Evolutionary conservation across 2,329 filamentous ascomycete genomes (phyloP).

Genomic region (Venturia oleaginea): DNA sequence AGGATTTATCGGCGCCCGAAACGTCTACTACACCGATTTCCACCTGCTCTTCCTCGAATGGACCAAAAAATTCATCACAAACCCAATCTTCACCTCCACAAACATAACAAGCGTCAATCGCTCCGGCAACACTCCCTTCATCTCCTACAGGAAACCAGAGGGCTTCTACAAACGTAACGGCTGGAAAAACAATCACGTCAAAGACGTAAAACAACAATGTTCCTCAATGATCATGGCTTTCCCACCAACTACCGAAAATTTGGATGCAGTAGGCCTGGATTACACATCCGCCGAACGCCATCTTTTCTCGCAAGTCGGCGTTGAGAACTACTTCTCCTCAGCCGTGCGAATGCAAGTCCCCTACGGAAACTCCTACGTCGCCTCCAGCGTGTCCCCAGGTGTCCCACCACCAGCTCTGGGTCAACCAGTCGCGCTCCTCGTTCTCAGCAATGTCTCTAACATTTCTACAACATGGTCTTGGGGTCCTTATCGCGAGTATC

Average conservation of each 20-base stretch:
- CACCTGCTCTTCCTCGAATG: slow-evolving; percentile 28
- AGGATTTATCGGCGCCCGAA: slow-evolving; percentile 27
- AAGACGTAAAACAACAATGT: slow-evolving; percentile 22
- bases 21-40: slow-evolving; percentile 30
- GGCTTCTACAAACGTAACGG: background rate
- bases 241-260: slow-evolving; percentile 25
- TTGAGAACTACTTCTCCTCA: slow-evolving; percentile 29
- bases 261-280: slow-evolving; percentile 26
- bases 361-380: slow-evolving; percentile 29
- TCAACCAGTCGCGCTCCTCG: slow-evolving; percentile 28
- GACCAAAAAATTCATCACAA: slow-evolving; percentile 23
- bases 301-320: slow-evolving; percentile 25
- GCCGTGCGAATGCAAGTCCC: slow-evolving; percentile 26
- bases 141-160: background rate
- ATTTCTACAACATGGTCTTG: slow-evolving; percentile 29
- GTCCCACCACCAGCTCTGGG: slow-evolving; percentile 26
- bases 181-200: background rate
- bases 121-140: background rate
- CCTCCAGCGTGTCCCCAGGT: slow-evolving; percentile 18
- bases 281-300: slow-evolving; percentile 25
- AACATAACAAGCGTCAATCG: slow-evolving; percentile 25
- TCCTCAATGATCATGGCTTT: slow-evolving; percentile 28
- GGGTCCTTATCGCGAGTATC: slow-evolving; percentile 26
- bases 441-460: slow-evolving; percentile 22
- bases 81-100: slow-evolving; percentile 24